Evolutionary conservation across 2,329 filamentous ascomycete species (phyloP).

Genomic region (Hirsutella thompsonii): DNA sequence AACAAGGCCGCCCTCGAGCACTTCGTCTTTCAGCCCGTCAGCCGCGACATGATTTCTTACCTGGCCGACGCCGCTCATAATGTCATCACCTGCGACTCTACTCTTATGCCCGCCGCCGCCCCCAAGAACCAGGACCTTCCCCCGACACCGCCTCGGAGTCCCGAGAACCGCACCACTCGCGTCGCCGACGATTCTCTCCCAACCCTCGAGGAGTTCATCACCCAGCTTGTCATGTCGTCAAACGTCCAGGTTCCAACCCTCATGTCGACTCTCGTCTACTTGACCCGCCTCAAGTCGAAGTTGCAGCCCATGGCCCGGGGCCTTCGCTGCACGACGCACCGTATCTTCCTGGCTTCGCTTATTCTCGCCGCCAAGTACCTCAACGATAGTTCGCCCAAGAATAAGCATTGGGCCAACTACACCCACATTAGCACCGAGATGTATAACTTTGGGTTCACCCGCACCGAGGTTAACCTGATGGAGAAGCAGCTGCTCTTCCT

Average conservation of each 20-base stretch:
- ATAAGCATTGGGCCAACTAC: conserved; percentile 99
- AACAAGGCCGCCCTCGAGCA: conserved; percentile 67
- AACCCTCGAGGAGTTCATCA: conserved; percentile 81
- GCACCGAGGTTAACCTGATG: conserved; percentile 97
- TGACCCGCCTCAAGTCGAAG: conserved; percentile 68
- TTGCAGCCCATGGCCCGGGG: conserved; percentile 92
- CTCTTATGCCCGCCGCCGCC: conserved; percentile 32
- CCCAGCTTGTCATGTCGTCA: conserved; percentile 76
- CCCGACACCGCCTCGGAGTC: conserved; percentile 38
- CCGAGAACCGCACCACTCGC: conserved; percentile 31
- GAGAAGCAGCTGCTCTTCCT: conserved; percentile 96
- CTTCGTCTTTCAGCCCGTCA: conserved; percentile 68
- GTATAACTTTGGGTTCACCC: conserved; percentile 74
- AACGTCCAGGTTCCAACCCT: conserved; percentile 95
- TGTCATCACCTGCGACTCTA: conserved; percentile 68
- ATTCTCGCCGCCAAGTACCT: conserved; percentile 91
- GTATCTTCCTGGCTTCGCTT: conserved; percentile 85
- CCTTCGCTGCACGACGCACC: conserved; percentile 90
- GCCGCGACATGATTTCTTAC: conserved; percentile 63
- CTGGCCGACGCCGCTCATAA: conserved; percentile 61
- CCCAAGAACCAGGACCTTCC: conserved; percentile 29
- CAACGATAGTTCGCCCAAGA: conserved; percentile 97
- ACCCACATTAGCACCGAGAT: conserved; percentile 57
- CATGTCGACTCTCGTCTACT: conserved; percentile 94
- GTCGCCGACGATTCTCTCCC: conserved; percentile 49